Evolutionary conservation across 257 asterid species (phyloP), one percentile per base, ranked within the genome.

Genomic region (Lantana camara): DNA sequence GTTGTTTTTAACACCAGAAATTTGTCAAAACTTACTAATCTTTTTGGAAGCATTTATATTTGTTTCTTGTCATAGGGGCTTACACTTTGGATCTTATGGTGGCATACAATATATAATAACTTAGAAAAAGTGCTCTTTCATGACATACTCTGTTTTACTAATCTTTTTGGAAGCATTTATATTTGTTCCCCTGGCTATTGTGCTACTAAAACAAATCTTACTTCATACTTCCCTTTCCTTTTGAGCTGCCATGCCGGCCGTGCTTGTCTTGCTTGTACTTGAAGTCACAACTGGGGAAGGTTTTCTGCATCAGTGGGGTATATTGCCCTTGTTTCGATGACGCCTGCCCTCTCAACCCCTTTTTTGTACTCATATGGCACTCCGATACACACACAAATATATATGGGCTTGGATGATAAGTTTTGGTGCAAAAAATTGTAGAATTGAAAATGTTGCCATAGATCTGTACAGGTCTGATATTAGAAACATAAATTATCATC

Each of bases 201-300:
- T n/a, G 47, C 37, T 22, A 56, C 23, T 10, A 51, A 37, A 27
- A 46, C 44, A 38, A 53, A 75, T 54, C 46, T 37, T 44, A 72
- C 47, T 54, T 15, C 5, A 50, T 16, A 21, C 53, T 4, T 32
- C 2, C 49, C 14, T 5, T 3, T n/a, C 27, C n/a, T 19, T 21
- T 63, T 84, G 99, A 75, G 96, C 94, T 29, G 99, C 99, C 54
- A 93, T 93, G 99, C 71, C 90, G 78, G 99, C 99, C 1, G 97
- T 93, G 48, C 82, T 90, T 53, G 80, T 84, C 61, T 84, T 90
- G 57, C 86, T 93, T 32, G 84, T 87, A 40, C 87, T 90, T 11
- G 99, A 93, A 78, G 95, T 93, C 52, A 85, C 96, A 24, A 85
- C 99, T 44, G 99, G 97, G 22, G 83, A 93, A 83, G 99, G 99